Evolutionary conservation across 1,284 basidiomycete species (phyloP).

Genomic region (Polyporus tsugae): DNA sequence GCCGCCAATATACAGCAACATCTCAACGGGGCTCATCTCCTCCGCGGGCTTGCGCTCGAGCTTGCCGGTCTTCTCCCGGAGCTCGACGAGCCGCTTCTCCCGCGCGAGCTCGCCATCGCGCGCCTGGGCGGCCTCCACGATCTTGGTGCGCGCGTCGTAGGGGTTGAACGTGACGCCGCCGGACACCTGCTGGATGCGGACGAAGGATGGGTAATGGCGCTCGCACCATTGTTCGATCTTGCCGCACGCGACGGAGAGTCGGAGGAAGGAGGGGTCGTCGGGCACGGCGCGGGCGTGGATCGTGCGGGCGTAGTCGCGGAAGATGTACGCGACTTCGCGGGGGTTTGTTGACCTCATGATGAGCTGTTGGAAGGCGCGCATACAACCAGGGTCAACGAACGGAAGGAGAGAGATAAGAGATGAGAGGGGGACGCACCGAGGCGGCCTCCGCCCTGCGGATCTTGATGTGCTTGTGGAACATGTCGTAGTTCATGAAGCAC

Average conservation of each 20-base stretch:
- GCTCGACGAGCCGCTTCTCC: conserved; percentile 51
- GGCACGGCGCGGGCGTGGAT: conserved; percentile 87
- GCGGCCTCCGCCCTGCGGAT: conserved; percentile 95
- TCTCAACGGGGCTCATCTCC: conserved; percentile 33
- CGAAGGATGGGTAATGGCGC: conserved; percentile 88
- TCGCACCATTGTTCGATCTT: conserved; percentile 96
- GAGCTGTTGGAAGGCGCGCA: conserved; percentile 56
- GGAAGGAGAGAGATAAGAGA: conserved; percentile 5
- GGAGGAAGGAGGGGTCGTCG: conserved; percentile 89
- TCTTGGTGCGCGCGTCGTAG: conserved; percentile 63
- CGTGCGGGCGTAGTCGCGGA: conserved; percentile 81
- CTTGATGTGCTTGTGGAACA: conserved; percentile 93
- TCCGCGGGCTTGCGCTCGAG: conserved; percentile 18
- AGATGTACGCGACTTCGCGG: conserved; percentile 90
- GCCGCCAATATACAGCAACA: conserved; percentile 47
- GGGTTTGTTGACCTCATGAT: conserved; percentile 94
- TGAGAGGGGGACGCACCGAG: conserved; percentile 54
- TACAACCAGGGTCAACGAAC: conserved; percentile 18
- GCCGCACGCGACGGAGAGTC: conserved; percentile 82
- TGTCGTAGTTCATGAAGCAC: conserved; percentile 94
- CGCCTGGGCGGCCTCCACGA: conserved; percentile 51
- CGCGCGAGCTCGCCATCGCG: conserved; percentile 49
- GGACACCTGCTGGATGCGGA: conserved; percentile 53
- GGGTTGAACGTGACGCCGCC: conserved; percentile 50
- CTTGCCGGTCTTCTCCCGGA: conserved; percentile 23